Evolutionary conservation across 345 rosid genomes (phyloP), one percentile per base, ranked within the genome.

Genomic region (Capsella bursapastoris): DNA sequence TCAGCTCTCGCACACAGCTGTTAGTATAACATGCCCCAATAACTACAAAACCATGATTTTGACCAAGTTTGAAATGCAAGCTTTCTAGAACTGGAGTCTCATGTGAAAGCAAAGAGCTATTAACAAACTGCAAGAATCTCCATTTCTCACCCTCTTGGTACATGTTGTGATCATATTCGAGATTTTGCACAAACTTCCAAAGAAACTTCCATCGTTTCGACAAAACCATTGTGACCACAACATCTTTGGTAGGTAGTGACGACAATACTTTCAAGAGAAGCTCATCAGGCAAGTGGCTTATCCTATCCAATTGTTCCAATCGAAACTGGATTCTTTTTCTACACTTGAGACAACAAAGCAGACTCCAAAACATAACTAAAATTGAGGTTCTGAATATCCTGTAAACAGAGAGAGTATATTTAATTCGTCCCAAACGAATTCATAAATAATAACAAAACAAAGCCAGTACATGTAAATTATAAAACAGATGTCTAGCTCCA

Each of bases 111-210:
- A 70, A 34, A 47, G 66, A 32, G 9, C 55, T 47, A 7, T 62
- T 40, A 7, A 72, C 76, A 61, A 62, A 62, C 61, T 7, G 8
- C 1, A 44, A 15, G 13, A 72, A 72, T 2, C 16, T 62, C 7
- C 7, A 5, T 6, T 34, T 7, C 7, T 34, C 8, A 34, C 7
- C 8, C 6, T 6, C 37, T 34, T 7, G 37, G 7, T 34, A 34
- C 6, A 34, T 34, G 2, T 1, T 1, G 7, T 34, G 8, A 5
- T 34, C 37, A 34, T 34, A 6, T 6, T 34, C 44, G 4, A 40
- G 44, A 2, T 4, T 40, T 40, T 12, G 44, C 44, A 40, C 44
- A 3, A 40, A 40, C 44, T 9, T 40, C 44, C 44, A 40, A 40
- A 40, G 44, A 40, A 40, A 40, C 13, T 40, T 9, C 44, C 44